These are phyloP conservation scores for Delitschia confertaspora DNA, from an alignment of 495 filamentous ascomycete genomes.

Conservation along the genomic window DNA sequence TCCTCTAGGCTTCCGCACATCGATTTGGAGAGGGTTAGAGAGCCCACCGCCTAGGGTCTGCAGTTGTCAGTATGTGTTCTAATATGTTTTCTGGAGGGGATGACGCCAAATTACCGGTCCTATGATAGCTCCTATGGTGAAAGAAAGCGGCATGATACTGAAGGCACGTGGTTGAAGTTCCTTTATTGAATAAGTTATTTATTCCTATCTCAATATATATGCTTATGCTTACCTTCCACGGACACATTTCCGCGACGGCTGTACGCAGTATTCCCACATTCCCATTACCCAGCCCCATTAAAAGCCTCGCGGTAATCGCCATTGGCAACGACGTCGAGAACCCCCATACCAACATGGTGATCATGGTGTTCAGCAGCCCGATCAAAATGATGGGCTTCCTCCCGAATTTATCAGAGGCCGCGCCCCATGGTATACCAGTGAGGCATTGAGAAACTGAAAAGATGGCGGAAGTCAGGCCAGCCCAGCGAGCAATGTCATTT, in stretches of 20 bases:
- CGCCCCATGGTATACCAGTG: conserved; percentile 73
- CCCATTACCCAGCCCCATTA: conserved; percentile 59
- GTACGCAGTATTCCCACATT: conserved; percentile 64
- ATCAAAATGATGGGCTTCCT: conserved; percentile 66
- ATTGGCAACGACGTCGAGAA: conserved; percentile 63
- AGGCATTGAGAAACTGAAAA: conserved; percentile 64
- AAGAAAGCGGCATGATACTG: conserved; percentile 71
- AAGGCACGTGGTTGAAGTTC: conserved; percentile 76
- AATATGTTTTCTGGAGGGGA: neutral
- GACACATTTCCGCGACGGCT: conserved; percentile 70
- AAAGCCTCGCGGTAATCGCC: conserved; percentile 59
- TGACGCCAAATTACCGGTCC: conserved; percentile 47
- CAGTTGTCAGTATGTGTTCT: neutral
- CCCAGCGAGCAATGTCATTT: conserved; percentile 68
- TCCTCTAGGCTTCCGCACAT: conserved; percentile 58
- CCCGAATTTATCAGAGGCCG: conserved; percentile 61
- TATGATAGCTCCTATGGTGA: conserved; percentile 77
- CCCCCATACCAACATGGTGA: conserved; percentile 63
- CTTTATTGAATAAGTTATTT: neutral
- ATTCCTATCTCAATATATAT: neutral
- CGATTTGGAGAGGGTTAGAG: conserved; percentile 61
- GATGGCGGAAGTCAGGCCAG: conserved; percentile 59
- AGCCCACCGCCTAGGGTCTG: conserved; percentile 69
- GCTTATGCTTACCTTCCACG: conserved; percentile 43
- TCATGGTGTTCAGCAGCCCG: conserved; percentile 64